Percentiles rank a stretch among this genome's conserved stretches.
Evolutionary conservation across 1,284 basidiomycete species (phyloP).

Genomic region (Baeospora myosura): DNA sequence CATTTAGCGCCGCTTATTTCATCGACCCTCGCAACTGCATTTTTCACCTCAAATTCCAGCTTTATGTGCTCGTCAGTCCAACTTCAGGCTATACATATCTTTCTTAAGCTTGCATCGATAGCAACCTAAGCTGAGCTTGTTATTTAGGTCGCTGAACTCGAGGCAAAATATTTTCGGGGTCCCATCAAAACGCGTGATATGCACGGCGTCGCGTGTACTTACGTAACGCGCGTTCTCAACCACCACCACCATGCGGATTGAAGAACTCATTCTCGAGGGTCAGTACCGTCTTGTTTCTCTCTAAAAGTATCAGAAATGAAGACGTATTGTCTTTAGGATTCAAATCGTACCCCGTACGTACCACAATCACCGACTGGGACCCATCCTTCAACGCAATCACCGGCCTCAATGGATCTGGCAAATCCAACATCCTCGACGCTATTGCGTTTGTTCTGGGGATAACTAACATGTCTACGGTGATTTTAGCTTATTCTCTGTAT

Average conservation of each 20-base stretch:
- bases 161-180: too few relatives aligned
- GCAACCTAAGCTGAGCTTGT: too few relatives aligned
- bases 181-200: too few relatives aligned
- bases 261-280: conserved; percentile 78
- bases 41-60: too few relatives aligned
- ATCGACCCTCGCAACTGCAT: too few relatives aligned
- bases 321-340: conserved; percentile 50
- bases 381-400: conserved; percentile 97
- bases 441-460: conserved; percentile 97
- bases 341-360: conserved; percentile 95
- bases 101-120: too few relatives aligned
- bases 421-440: conserved; percentile 96
- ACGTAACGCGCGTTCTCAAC: too few relatives aligned
- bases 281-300: conserved; percentile 6
- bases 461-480: conserved; percentile 83
- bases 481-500: conserved; percentile 17
- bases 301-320: background rate
- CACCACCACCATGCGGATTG: conserved; percentile 60
- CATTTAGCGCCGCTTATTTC: too few relatives aligned
- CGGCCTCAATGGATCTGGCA: conserved; percentile 89
- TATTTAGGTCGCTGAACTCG: too few relatives aligned
- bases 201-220: too few relatives aligned
- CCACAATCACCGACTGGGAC: conserved; percentile 93
- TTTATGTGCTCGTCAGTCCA: too few relatives aligned
- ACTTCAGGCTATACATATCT: too few relatives aligned